These are phyloP conservation scores for Pythium myriotylum DNA, from an alignment of 352 stramenopile species.

Conservation along the genomic window DNA sequence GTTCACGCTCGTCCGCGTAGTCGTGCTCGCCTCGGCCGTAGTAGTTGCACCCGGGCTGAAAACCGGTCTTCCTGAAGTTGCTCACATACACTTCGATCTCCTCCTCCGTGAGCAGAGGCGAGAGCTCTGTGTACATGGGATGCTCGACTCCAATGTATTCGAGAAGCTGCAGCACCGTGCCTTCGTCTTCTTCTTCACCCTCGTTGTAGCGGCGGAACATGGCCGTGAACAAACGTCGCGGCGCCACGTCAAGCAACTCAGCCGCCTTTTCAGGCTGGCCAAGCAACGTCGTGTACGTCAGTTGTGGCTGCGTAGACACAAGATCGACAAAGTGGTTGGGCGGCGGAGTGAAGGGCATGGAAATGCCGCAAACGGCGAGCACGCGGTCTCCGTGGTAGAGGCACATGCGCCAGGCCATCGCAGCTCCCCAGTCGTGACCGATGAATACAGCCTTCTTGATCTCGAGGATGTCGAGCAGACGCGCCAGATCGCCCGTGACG, in stretches of 20 bases:
- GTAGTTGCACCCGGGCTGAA: slow-evolving; percentile 37
- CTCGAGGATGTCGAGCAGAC: too few relatives aligned
- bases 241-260: slow-evolving; percentile 39
- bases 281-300: slow-evolving; percentile 48
- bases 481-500: too few relatives aligned
- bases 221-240: slow-evolving; percentile 36
- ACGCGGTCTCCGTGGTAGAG: slow-evolving; percentile 61
- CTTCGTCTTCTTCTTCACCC: slow-evolving; percentile 13
- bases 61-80: slow-evolving; percentile 41
- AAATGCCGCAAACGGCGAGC: slow-evolving; percentile 53
- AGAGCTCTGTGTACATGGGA: slow-evolving; percentile 39
- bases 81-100: slow-evolving; percentile 55
- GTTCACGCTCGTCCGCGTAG: slow-evolving; percentile 43
- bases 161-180: slow-evolving; percentile 35
- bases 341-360: slow-evolving; percentile 53
- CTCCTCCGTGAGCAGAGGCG: slow-evolving; percentile 39
- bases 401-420: slow-evolving; percentile 55
- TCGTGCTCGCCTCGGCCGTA: slow-evolving; percentile 48
- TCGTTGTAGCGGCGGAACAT: slow-evolving; percentile 39
- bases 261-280: slow-evolving; percentile 34
- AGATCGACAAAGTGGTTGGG: slow-evolving; percentile 37
- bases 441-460: slow-evolving; percentile 23
- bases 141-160: slow-evolving; percentile 30
- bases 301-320: slow-evolving; percentile 31
- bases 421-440: slow-evolving; percentile 64